Evolutionary conservation across 164 flowering plant species (phyloP), one percentile per base, ranked within the genome.

Genomic region (Echeveria elegans): DNA sequence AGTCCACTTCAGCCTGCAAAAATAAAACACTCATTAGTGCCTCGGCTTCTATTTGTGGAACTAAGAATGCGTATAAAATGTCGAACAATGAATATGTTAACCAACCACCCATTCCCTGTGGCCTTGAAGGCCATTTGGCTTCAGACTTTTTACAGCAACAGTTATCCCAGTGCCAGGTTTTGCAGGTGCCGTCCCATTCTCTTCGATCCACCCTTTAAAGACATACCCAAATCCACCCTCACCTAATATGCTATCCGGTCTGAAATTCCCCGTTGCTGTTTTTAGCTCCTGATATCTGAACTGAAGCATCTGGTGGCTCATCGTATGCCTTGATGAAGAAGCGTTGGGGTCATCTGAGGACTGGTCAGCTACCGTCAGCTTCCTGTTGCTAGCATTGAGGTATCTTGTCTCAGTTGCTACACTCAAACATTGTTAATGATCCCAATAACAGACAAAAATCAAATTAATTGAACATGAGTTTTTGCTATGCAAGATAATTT

Each of bases 51-150:
- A 7, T 52, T 10, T 23, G 28, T 9, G 29, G 58, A 32, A 14
- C 3, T 28, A 56, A 26, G 15, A 53, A 56, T 0, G 14, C 26
- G 6, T 11, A 14, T 2, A 29, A 56, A 71, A 75, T 69, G 32
- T 73, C 71, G 68, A 73, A 64, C 67, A 74, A 70, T 69, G 74
- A n/a, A 66, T 67, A 30, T 71, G 67, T 69, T 58, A 70, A 84
- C 93, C 86, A 73, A 90, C 98, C 96, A 88, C 85, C 98, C 98
- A 93, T 82, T 93, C 98, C 82, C 94, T 86, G 67, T 93, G 98
- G 69, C 97, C 98, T 69, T 93, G 98, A 67, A 93, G 90, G 65
- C 88, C 98, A 77, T 90, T 95, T 16, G 90, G 98, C 81, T 93
- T 93, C 80, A 93, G 77, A 77, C 92, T 90, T 77, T 93, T 93